Percentiles rank a stretch among this genome's conserved stretches.
These are phyloP conservation scores for Tolypocladium cylindrosporum DNA, from an alignment of 2,329 filamentous ascomycete species.

Conservation along the genomic window DNA sequence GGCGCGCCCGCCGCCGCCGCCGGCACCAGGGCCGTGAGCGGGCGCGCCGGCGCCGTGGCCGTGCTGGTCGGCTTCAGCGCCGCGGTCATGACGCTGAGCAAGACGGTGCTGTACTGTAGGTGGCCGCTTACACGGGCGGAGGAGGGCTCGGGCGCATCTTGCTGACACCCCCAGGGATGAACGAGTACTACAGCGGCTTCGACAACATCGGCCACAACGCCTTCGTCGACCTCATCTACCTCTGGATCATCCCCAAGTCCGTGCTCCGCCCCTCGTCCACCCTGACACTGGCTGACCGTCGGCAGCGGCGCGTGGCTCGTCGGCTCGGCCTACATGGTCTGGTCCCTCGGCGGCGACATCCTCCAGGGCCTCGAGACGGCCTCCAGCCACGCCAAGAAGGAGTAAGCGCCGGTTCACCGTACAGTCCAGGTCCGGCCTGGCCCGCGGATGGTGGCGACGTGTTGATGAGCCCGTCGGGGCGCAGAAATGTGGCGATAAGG, in stretches of 20 bases:
- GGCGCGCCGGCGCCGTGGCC: slow-evolving; percentile 32
- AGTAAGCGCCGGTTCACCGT: slow-evolving; percentile 16
- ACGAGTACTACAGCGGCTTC: slow-evolving; percentile 46
- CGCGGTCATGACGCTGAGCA: slow-evolving; percentile 50
- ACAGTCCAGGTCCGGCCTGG: neutral
- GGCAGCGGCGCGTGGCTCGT: slow-evolving; percentile 46
- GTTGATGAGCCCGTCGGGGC: neutral
- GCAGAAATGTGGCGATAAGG: neutral
- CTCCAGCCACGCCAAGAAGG: slow-evolving; percentile 26
- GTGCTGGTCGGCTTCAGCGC: slow-evolving; percentile 40
- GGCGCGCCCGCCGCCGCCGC: slow-evolving; percentile 8
- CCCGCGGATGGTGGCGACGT: no score
- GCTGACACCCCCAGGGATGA: slow-evolving; percentile 31
- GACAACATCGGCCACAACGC: slow-evolving; percentile 49
- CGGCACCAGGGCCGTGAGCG: slow-evolving; percentile 24
- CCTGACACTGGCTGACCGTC: neutral
- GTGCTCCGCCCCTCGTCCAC: neutral
- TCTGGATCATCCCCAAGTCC: slow-evolving; percentile 52
- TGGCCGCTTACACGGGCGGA: slow-evolving; percentile 3
- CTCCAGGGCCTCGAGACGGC: slow-evolving; percentile 32
- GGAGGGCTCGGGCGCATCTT: neutral
- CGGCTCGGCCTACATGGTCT: slow-evolving; percentile 41
- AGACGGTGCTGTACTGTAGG: slow-evolving; percentile 52
- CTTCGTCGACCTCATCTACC: slow-evolving; percentile 29
- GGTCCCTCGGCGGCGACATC: slow-evolving; percentile 37